Percentiles rank a stretch among this genome's conserved stretches.
Evolutionary conservation across 2,329 filamentous ascomycete species (phyloP).

Genomic region (Rhynchosporium graminicola): DNA sequence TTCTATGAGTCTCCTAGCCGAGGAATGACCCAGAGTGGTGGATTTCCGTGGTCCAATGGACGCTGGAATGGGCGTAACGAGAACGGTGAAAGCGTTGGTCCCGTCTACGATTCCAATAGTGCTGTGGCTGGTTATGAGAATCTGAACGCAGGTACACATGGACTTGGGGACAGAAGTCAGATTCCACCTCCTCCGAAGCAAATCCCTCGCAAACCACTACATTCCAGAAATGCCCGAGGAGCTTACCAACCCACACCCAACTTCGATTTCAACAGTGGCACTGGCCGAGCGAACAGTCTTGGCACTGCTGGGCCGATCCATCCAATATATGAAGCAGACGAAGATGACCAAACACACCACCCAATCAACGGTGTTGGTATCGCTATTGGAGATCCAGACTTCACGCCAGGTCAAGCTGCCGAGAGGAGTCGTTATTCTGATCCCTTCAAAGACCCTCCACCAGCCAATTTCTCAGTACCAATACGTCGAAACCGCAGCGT

Average conservation of each 20-base stretch:
- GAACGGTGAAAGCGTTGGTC: slow-evolving; percentile 19
- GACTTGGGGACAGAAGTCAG: slow-evolving; percentile 24
- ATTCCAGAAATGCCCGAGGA: slow-evolving; percentile 40
- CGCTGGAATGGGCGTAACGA: slow-evolving; percentile 32
- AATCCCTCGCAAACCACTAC: slow-evolving; percentile 43
- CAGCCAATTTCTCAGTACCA: slow-evolving; percentile 20
- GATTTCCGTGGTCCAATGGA: slow-evolving; percentile 34
- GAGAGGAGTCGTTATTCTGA: slow-evolving; percentile 32
- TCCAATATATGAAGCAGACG: slow-evolving; percentile 65
- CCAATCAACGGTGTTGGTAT: slow-evolving; percentile 29
- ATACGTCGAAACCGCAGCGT: slow-evolving; percentile 19
- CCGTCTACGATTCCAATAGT: slow-evolving; percentile 35
- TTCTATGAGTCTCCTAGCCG: slow-evolving; percentile 26
- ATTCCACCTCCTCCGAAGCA: slow-evolving; percentile 27
- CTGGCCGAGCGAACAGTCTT: slow-evolving; percentile 48
- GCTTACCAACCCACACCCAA: slow-evolving; percentile 44
- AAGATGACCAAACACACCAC: slow-evolving; percentile 40
- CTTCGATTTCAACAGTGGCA: slow-evolving; percentile 43
- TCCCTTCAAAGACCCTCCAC: slow-evolving; percentile 37
- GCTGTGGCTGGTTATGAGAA: slow-evolving; percentile 34
- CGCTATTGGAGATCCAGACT: slow-evolving; percentile 28
- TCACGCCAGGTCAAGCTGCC: slow-evolving; percentile 13
- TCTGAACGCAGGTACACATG: slow-evolving; percentile 30
- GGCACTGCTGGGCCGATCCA: slow-evolving; percentile 56
- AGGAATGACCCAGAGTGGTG: slow-evolving; percentile 30